Conservation (phyloP, 169 alveolate species). For the Plasmodium chabaudi region DNA sequence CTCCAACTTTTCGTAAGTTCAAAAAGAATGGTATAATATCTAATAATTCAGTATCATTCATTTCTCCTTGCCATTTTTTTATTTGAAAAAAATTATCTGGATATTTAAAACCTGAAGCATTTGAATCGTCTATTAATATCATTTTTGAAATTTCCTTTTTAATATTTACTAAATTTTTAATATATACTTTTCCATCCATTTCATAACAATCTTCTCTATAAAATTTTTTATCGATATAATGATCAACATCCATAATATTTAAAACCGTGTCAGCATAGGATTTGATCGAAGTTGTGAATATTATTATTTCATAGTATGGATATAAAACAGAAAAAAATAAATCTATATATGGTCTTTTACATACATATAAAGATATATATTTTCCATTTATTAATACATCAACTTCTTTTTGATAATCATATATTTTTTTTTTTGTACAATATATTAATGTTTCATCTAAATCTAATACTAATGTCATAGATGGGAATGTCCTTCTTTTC, state of each 20-base stretch:
- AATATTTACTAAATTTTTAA: slow-evolving; percentile 77
- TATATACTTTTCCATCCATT: slow-evolving; percentile 55
- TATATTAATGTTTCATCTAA: slow-evolving; percentile 83
- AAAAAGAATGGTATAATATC: slow-evolving; percentile 85
- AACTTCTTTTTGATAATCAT: slow-evolving; percentile 53
- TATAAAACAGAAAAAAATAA: slow-evolving; percentile 75
- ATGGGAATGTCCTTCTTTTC: slow-evolving; percentile 40
- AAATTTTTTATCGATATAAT: slow-evolving; percentile 78
- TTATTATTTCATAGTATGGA: slow-evolving; percentile 78
- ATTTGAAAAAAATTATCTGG: slow-evolving; percentile 83
- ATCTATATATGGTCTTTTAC: slow-evolving; percentile 82
- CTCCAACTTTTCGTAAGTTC: slow-evolving; percentile 79
- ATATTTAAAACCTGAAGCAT: slow-evolving; percentile 70
- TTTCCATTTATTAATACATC: slow-evolving; percentile 75
- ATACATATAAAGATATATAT: slow-evolving; percentile 68
- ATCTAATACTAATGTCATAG: slow-evolving; percentile 82
- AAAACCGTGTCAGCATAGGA: slow-evolving; percentile 80
- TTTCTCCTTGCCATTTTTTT: slow-evolving; percentile 85
- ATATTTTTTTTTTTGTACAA: slow-evolving; percentile 53
- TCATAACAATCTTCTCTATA: slow-evolving; percentile 80
- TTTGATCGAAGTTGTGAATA: slow-evolving; percentile 76
- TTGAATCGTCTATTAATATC: slow-evolving; percentile 75
- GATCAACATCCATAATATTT: slow-evolving; percentile 78
- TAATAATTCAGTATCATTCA: slow-evolving; percentile 82
- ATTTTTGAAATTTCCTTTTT: slow-evolving; percentile 80